Conservation (phyloP, 1,284 basidiomycete genomes). For the Irpex sp. region DNA sequence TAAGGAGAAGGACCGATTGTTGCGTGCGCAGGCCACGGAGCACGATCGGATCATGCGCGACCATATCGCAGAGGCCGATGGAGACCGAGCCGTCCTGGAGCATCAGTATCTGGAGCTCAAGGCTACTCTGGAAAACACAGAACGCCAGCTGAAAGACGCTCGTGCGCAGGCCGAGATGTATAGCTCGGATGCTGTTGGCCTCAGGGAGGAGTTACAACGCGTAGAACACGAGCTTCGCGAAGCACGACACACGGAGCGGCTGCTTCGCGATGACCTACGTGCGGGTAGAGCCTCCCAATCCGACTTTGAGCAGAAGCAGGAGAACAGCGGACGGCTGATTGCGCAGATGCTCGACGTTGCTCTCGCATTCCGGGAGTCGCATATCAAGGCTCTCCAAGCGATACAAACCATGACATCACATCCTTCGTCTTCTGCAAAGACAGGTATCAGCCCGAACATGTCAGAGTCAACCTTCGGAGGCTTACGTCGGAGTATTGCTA, state of each 20-base stretch:
- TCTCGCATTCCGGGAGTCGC: slow-evolving; percentile 68
- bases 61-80: slow-evolving; percentile 87
- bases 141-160: slow-evolving; percentile 59
- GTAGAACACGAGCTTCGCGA: slow-evolving; percentile 65
- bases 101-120: slow-evolving; percentile 80
- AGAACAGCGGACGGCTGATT: slow-evolving; percentile 56
- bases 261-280: slow-evolving; percentile 61
- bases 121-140: slow-evolving; percentile 54
- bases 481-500: slow-evolving; percentile 47
- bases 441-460: slow-evolving; percentile 16
- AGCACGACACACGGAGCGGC: slow-evolving; percentile 54
- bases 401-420: slow-evolving; percentile 60
- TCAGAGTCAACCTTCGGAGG: slow-evolving; percentile 42
- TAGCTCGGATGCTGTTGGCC: slow-evolving; percentile 58
- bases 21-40: slow-evolving; percentile 72
- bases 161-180: slow-evolving; percentile 55
- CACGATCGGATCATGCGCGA: slow-evolving; percentile 84
- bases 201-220: slow-evolving; percentile 70
- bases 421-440: slow-evolving; percentile 40
- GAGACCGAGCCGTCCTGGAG: slow-evolving; percentile 85
- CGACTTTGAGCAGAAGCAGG: slow-evolving; percentile 62
- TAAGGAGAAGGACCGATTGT: slow-evolving; percentile 71
- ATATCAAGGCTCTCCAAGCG: slow-evolving; percentile 64
- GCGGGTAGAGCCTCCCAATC: slow-evolving; percentile 58
- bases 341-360: slow-evolving; percentile 75